These are phyloP conservation scores for Macrolepiota fuliginosa DNA, from an alignment of 768 basidiomycete species.

Conservation along the genomic window DNA sequence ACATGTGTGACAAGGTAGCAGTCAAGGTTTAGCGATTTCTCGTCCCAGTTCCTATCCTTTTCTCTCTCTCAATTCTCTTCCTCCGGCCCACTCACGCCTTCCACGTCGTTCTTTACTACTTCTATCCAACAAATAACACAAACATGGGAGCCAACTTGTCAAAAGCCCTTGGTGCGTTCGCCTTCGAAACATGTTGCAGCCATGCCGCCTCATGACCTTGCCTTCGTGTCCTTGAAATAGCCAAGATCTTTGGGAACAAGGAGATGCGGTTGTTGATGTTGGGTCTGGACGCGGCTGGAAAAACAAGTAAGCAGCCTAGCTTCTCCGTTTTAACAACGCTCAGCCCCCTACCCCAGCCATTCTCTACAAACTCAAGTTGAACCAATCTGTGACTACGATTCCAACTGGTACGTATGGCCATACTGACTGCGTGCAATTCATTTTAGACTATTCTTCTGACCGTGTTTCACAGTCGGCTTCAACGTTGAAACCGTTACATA, in stretches of 20 bases:
- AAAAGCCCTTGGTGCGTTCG: slow-evolving; percentile 67
- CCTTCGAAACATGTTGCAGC: slow-evolving; percentile 15
- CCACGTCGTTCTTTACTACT: slow-evolving; percentile 64
- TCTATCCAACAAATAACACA: slow-evolving; percentile 26
- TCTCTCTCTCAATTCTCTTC: slow-evolving; percentile 15
- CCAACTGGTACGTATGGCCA: slow-evolving; percentile 69
- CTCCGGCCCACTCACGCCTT: slow-evolving; percentile 25
- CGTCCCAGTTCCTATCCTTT: slow-evolving; percentile 15
- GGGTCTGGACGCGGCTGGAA: slow-evolving; percentile 96
- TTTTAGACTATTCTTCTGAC: slow-evolving; percentile 11
- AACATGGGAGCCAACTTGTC: slow-evolving; percentile 87
- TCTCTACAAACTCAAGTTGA: slow-evolving; percentile 97
- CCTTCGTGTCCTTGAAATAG: slow-evolving; percentile 36
- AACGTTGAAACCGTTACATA: slow-evolving; percentile 99
- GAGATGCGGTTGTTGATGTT: slow-evolving; percentile 98
- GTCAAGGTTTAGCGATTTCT: slow-evolving; percentile 4
- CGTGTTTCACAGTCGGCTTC: slow-evolving; percentile 72
- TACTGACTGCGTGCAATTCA: neutral
- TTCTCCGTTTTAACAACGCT: slow-evolving; percentile 1
- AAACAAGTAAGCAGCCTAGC: slow-evolving; percentile 75
- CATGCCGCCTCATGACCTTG: slow-evolving; percentile 5
- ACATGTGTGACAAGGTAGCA: slow-evolving; percentile 4
- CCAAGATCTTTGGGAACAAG: slow-evolving; percentile 96
- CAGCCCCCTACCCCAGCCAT: slow-evolving; percentile 59
- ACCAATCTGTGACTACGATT: slow-evolving; percentile 98